Conservation (phyloP, 306 rosid species). For the Crotalaria pallida region DNA sequence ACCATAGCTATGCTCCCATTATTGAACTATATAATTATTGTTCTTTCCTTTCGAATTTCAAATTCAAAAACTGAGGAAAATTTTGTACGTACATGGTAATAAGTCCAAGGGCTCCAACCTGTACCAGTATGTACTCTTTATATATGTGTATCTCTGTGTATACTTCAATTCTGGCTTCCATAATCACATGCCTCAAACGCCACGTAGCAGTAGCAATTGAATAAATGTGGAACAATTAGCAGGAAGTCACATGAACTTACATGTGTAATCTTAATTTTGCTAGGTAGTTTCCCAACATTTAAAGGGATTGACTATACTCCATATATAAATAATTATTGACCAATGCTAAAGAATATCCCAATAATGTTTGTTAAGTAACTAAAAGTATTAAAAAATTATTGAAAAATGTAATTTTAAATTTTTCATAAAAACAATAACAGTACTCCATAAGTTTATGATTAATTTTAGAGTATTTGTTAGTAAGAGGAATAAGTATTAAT, state of each 20-base stretch:
- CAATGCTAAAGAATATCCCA: too few species aligned
- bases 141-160: not conserved
- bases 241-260: constrained; percentile 2
- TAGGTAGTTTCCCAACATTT: constrained; percentile 19
- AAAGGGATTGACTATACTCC: not conserved
- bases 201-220: not conserved
- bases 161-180: not conserved
- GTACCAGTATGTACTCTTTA: not conserved
- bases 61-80: not conserved
- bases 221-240: not conserved
- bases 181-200: constrained; percentile 24
- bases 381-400: too few species aligned
- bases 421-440: too few species aligned
- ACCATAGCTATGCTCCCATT: not conserved
- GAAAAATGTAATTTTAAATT: too few species aligned
- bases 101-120: constrained; percentile 9
- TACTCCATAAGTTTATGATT: too few species aligned
- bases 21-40: not conserved
- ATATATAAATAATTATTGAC: not conserved
- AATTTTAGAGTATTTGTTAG: too few species aligned
- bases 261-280: constrained; percentile 14
- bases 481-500: too few species aligned
- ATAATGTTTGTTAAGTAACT: too few species aligned
- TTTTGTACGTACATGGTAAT: not conserved
- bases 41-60: not conserved